A percentile compares a stretch with the other conserved stretches of the same genome.
phyloP scores from a whole-genome alignment of 768 basidiomycete genomes.

The Coprinopsis sp. region DNA sequence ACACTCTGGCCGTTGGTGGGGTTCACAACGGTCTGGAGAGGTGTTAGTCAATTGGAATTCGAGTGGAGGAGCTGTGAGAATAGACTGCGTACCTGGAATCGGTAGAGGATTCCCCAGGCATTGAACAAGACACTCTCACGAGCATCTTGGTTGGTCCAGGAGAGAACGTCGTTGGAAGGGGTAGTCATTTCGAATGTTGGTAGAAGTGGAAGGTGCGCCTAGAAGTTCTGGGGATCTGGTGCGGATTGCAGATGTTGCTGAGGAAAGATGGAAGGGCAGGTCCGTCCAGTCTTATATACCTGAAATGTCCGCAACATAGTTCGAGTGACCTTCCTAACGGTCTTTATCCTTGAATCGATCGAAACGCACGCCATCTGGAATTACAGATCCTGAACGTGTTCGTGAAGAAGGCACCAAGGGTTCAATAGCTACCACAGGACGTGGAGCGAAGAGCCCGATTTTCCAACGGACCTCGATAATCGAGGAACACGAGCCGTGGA shows the following conservation, averaged over 20 bases:
- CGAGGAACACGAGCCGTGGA: constrained; percentile 57
- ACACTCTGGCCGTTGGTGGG: constrained; percentile 62
- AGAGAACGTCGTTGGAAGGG: constrained; percentile 64
- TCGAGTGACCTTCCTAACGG: constrained; percentile 36
- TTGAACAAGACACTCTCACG: constrained; percentile 82
- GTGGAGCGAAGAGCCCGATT: constrained; percentile 71
- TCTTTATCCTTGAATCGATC: constrained; percentile 62
- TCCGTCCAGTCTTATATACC: constrained; percentile 55
- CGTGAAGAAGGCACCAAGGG: constrained; percentile 58
- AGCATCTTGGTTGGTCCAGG: constrained; percentile 85
- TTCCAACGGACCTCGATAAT: constrained; percentile 58
- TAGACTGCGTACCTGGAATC: constrained; percentile 59
- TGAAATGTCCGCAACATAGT: constrained; percentile 25
- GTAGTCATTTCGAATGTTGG: constrained; percentile 39
- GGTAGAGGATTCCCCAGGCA: constrained; percentile 75
- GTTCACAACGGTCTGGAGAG: constrained; percentile 57
- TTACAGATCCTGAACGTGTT: constrained; percentile 72
- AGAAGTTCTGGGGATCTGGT: constrained; percentile 5
- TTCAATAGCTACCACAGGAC: constrained; percentile 52
- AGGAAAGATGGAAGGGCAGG: constrained; percentile 27
- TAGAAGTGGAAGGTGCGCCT: constrained; percentile 16
- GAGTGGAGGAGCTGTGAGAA: constrained; percentile 8
- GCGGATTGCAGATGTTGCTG: constrained; percentile 19
- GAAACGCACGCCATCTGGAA: constrained; percentile 71
- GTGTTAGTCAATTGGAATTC: constrained; percentile 10